Percentiles rank a stretch among this genome's conserved stretches.
phyloP scores from a whole-genome alignment of 129 eudicot species.

The Chrysanthemum makinoi region DNA sequence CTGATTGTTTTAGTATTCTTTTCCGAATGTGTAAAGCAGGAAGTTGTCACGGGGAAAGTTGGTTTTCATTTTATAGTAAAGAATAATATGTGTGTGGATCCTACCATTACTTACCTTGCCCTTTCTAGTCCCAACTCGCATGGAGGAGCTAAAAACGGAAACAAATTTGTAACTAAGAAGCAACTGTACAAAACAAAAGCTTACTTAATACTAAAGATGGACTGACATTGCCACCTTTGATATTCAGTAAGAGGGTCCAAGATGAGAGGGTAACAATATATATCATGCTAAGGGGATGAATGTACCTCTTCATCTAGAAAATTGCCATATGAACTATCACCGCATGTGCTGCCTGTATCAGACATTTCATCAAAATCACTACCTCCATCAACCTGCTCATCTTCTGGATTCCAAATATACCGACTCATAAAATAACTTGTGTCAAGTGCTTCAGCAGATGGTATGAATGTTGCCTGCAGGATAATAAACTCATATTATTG shows the following conservation, averaged over 20 bases:
- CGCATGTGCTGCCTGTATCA: conserved; percentile 71
- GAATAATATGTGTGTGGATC: no score
- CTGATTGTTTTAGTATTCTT: background rate
- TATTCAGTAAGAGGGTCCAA: conserved; percentile 8
- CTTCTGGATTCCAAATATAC: conserved; percentile 96
- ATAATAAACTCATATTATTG: background rate
- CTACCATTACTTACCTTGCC: no score
- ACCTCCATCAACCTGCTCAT: conserved; percentile 77
- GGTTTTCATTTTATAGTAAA: background rate
- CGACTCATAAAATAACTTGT: conserved; percentile 98
- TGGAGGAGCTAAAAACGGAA: no score
- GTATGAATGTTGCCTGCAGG: conserved; percentile 86
- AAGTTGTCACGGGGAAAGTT: background rate
- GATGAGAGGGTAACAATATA: conserved; percentile 12
- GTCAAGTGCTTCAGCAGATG: conserved; percentile 83
- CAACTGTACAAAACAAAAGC: background rate
- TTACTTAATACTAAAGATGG: background rate
- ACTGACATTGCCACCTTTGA: background rate
- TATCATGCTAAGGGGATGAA: no score
- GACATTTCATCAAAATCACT: conserved; percentile 89
- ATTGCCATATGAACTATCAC: conserved; percentile 75
- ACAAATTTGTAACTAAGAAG: background rate
- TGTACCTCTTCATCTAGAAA: conserved; percentile 87
- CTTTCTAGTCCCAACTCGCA: no score
- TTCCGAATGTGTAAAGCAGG: no score